Conservation (phyloP, 176 grass and related monocot genomes). For the Musa schizocarpa region DNA sequence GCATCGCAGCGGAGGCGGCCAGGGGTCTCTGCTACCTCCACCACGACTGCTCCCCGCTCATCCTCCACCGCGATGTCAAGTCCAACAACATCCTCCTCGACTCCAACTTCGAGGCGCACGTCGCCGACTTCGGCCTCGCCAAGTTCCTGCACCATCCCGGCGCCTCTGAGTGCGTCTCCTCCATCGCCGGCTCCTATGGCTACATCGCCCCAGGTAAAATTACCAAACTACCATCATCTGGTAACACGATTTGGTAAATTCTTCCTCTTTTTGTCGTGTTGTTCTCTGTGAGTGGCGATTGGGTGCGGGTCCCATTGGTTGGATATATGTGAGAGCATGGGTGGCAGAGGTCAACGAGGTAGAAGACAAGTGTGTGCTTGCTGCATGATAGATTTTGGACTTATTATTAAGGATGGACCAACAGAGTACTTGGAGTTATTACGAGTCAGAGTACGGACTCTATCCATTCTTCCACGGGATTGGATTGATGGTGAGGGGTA, state of each 20-base stretch:
- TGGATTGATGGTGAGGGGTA: neutral
- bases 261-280: neutral
- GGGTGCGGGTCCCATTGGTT: neutral
- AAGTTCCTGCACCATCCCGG: slow-evolving; percentile 50
- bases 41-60: slow-evolving; percentile 70
- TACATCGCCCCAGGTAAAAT: slow-evolving; percentile 87
- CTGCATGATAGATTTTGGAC: neutral
- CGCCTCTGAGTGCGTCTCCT: slow-evolving; percentile 74
- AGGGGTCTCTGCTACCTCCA: slow-evolving; percentile 80
- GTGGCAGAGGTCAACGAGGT: slow-evolving; percentile 19
- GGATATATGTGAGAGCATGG: neutral
- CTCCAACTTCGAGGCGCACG: slow-evolving; percentile 72
- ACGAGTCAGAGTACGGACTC: neutral
- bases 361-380: slow-evolving; percentile 1
- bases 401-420: neutral
- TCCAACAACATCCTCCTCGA: slow-evolving; percentile 94
- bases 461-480: neutral
- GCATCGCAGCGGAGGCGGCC: slow-evolving; percentile 66
- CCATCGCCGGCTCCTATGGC: slow-evolving; percentile 84
- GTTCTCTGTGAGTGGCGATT: neutral
- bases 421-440: neutral
- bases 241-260: neutral
- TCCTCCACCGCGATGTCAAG: slow-evolving; percentile 87
- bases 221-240: neutral
- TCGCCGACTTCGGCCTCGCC: slow-evolving; percentile 90